A percentile compares a stretch with the other conserved stretches of the same genome.
Evolutionary conservation across 257 asterid genomes (phyloP).

Genomic region (Mitragyna speciosa): DNA sequence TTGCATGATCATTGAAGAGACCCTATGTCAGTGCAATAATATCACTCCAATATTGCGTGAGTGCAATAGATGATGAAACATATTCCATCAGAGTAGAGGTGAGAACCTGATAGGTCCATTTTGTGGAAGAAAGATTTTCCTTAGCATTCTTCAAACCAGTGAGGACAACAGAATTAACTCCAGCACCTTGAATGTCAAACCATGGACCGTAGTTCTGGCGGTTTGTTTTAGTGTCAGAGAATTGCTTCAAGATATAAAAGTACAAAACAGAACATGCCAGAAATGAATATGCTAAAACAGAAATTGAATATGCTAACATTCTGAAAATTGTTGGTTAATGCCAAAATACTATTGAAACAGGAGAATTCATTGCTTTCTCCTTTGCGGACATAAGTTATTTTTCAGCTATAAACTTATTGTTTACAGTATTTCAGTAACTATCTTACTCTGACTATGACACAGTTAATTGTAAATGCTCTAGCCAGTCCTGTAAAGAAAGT

Average conservation of each 20-base stretch:
- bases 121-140: slow-evolving; percentile 50
- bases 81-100: slow-evolving; percentile 12
- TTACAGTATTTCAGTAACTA: too few species aligned
- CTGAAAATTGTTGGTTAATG: neutral
- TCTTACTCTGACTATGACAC: too few species aligned
- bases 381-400: too few species aligned
- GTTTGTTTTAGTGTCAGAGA: neutral
- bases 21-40: neutral
- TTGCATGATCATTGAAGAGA: neutral
- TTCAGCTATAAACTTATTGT: too few species aligned
- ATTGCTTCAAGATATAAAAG: neutral
- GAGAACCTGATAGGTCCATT: slow-evolving; percentile 74
- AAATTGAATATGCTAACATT: neutral
- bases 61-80: neutral
- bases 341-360: too few species aligned
- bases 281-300: neutral
- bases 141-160: slow-evolving; percentile 35
- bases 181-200: slow-evolving; percentile 71
- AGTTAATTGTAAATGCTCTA: too few species aligned
- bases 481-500: too few species aligned
- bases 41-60: too few species aligned
- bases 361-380: too few species aligned
- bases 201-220: slow-evolving; percentile 81
- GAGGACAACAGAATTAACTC: slow-evolving; percentile 53
- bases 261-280: neutral